Evolutionary conservation across 371 early-diverging fungal genomes (phyloP).

Genomic region (Neoconidiobolus thromboides): DNA sequence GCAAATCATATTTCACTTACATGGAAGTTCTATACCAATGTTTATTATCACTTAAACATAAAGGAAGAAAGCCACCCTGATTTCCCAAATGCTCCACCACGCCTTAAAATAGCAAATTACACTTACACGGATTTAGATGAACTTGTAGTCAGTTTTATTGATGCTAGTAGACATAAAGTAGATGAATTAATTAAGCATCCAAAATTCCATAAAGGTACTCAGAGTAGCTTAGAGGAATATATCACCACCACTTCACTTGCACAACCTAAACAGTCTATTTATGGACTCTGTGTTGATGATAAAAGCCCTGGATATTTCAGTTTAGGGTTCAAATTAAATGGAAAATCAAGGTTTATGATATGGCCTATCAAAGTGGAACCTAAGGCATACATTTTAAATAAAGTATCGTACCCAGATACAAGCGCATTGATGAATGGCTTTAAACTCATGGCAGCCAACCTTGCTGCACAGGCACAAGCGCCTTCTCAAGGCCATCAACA

Average conservation of each 20-base stretch:
- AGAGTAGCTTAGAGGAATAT: slow-evolving; percentile 15
- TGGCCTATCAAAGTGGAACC: slow-evolving; percentile 39
- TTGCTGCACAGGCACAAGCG: neutral
- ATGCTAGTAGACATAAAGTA: slow-evolving; percentile 50
- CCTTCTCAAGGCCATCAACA: neutral
- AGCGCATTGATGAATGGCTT: slow-evolving; percentile 43
- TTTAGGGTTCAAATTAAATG: slow-evolving; percentile 23
- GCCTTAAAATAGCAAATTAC: neutral
- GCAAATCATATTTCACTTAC: slow-evolving; percentile 73
- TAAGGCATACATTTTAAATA: slow-evolving; percentile 32
- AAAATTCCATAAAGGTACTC: slow-evolving; percentile 31
- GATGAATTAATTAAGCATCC: slow-evolving; percentile 38
- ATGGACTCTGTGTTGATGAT: slow-evolving; percentile 27
- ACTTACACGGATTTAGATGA: slow-evolving; percentile 68
- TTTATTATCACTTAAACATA: slow-evolving; percentile 72
- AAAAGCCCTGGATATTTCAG: slow-evolving; percentile 28
- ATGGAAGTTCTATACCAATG: slow-evolving; percentile 70
- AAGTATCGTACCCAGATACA: slow-evolving; percentile 31
- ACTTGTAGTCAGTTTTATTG: slow-evolving; percentile 70
- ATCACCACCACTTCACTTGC: slow-evolving; percentile 9
- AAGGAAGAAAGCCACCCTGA: neutral
- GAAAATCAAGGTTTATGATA: slow-evolving; percentile 15
- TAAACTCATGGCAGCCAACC: slow-evolving; percentile 13
- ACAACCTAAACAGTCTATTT: slow-evolving; percentile 29
- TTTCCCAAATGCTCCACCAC: neutral